Evolutionary conservation across 202 grass and related monocot genomes (phyloP).

Genomic region (Digitaria exilis): DNA sequence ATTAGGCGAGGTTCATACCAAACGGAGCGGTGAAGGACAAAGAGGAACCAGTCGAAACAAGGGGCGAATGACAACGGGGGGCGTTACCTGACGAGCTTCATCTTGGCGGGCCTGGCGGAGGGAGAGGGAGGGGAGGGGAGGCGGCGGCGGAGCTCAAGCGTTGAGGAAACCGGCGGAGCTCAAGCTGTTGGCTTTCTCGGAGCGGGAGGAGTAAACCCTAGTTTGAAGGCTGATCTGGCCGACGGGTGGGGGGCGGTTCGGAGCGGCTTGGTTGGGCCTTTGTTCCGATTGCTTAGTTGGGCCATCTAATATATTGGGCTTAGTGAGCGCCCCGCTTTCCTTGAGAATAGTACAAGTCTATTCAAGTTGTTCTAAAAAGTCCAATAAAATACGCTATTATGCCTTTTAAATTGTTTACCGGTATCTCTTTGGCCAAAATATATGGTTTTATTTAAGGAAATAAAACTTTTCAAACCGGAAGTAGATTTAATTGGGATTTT

Average conservation of each 20-base stretch:
- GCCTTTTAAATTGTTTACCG: not conserved
- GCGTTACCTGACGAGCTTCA: conserved; percentile 63
- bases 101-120: conserved; percentile 9
- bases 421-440: not conserved
- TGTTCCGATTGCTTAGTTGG: not conserved
- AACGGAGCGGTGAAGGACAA: conserved; percentile 1
- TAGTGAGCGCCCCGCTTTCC: too few relatives aligned
- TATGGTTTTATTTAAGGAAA: not conserved
- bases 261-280: conserved; percentile 27
- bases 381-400: too few relatives aligned
- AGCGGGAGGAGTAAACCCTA: conserved; percentile 60
- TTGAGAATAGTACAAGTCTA: too few relatives aligned
- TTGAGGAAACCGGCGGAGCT: conserved; percentile 25
- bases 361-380: too few relatives aligned
- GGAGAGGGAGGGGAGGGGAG: not conserved
- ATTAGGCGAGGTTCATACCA: conserved; percentile 22
- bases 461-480: not conserved
- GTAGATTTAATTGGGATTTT: not conserved
- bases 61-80: too few relatives aligned
- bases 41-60: not conserved
- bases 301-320: not conserved
- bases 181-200: conserved; percentile 40
- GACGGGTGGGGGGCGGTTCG: conserved; percentile 18
- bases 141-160: conserved; percentile 18
- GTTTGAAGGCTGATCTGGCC: conserved; percentile 48